These are phyloP conservation scores for Triticum urartu DNA, from an alignment of 176 grass and related monocot species.

Conservation along the genomic window DNA sequence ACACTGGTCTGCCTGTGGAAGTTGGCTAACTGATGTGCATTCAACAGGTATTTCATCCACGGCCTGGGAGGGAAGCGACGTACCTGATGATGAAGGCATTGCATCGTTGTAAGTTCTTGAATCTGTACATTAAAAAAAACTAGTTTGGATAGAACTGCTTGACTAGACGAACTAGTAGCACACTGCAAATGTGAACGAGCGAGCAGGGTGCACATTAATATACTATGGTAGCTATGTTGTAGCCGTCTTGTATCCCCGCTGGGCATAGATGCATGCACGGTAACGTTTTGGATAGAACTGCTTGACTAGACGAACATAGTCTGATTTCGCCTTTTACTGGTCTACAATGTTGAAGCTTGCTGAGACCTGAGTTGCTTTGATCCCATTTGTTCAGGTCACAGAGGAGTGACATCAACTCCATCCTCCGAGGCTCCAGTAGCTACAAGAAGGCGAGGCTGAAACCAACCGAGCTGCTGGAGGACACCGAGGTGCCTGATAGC, in stretches of 20 bases:
- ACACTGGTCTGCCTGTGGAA: not conserved
- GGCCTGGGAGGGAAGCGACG: constrained; percentile 23
- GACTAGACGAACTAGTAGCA: constrained; percentile 5
- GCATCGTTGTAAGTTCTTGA: constrained; percentile 50
- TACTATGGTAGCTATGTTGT: no score
- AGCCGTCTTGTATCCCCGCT: no score
- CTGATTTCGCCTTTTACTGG: not conserved
- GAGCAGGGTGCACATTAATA: not conserved
- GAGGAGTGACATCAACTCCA: constrained; percentile 41
- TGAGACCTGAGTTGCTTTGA: constrained; percentile 1
- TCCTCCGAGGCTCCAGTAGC: constrained; percentile 71
- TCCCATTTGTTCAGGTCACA: constrained; percentile 58
- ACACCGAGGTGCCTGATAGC: constrained; percentile 53
- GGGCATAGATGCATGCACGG: not conserved
- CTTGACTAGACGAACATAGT: not conserved
- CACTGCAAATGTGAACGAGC: no score
- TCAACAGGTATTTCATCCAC: constrained; percentile 48
- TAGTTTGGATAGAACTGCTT: no score
- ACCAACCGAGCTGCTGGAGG: constrained; percentile 48
- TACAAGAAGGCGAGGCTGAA: constrained; percentile 74
- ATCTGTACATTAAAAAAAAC: not conserved
- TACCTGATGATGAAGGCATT: constrained; percentile 35
- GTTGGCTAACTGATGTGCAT: constrained; percentile 2
- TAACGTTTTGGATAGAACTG: constrained; percentile 21
- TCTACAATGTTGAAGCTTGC: not conserved